Conservation (phyloP, 2,329 filamentous ascomycete genomes). For the Phaeosphaeriaceae sp. region DNA sequence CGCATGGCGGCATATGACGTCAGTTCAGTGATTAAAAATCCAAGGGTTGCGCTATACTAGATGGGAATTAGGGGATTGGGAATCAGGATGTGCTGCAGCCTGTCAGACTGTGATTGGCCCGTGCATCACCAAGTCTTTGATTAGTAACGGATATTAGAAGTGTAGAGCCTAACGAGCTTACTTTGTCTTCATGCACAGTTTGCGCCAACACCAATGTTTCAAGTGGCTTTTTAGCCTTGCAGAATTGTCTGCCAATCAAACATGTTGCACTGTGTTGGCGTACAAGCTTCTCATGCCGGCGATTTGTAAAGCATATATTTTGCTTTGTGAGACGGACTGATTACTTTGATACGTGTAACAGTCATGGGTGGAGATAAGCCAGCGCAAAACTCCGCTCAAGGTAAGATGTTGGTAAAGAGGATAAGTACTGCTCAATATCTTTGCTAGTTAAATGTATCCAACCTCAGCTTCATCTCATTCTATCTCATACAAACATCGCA, state of each 20-base stretch:
- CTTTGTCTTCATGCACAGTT: background rate
- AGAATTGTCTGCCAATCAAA: background rate
- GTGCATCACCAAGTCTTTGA: background rate
- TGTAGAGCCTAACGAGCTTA: background rate
- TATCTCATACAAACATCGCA: background rate
- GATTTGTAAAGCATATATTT: constrained; percentile 2
- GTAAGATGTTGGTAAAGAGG: background rate
- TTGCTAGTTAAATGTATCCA: background rate
- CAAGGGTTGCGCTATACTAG: background rate
- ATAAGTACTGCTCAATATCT: constrained; percentile 1
- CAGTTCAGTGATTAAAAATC: constrained; percentile 1
- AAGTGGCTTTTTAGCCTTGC: background rate
- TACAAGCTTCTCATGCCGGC: background rate
- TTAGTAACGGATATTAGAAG: constrained; percentile 1
- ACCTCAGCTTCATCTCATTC: background rate
- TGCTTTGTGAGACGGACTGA: constrained; percentile 5
- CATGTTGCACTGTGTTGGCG: background rate
- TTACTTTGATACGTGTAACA: background rate
- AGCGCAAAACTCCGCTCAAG: background rate
- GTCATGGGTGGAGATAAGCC: background rate
- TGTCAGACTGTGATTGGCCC: background rate
- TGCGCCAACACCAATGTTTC: background rate
- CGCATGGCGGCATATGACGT: constrained; percentile 2
- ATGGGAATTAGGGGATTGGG: background rate
- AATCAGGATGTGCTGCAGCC: background rate